These are phyloP conservation scores for Fusarium sp. DNA, from an alignment of 2,329 filamentous ascomycete species.

Conservation along the genomic window DNA sequence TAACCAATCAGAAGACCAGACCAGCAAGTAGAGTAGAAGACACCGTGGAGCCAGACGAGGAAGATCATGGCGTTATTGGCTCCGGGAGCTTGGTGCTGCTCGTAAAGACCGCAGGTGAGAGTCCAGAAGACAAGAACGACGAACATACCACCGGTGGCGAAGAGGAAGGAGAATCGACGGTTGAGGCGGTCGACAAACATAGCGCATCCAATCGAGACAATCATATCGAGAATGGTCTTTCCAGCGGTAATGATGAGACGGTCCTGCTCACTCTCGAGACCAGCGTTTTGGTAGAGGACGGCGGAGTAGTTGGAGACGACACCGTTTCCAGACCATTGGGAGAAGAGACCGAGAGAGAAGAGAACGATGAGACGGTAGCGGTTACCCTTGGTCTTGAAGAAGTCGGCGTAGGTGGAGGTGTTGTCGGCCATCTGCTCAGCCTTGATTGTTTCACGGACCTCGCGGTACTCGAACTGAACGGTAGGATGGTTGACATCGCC, in stretches of 20 bases:
- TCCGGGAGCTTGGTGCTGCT: slow-evolving; percentile 53
- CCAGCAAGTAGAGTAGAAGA: slow-evolving; percentile 70
- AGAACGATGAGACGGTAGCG: slow-evolving; percentile 71
- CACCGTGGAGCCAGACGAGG: slow-evolving; percentile 69
- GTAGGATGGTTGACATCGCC: slow-evolving; percentile 68
- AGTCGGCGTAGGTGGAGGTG: slow-evolving; percentile 68
- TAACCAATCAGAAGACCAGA: slow-evolving; percentile 69
- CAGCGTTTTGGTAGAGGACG: slow-evolving; percentile 69
- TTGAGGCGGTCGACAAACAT: slow-evolving; percentile 63
- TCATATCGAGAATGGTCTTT: slow-evolving; percentile 69
- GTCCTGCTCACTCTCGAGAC: slow-evolving; percentile 66
- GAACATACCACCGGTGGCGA: slow-evolving; percentile 62
- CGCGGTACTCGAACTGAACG: slow-evolving; percentile 73
- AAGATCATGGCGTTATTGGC: slow-evolving; percentile 67
- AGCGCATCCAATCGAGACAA: slow-evolving; percentile 66
- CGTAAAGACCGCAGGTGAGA: slow-evolving; percentile 64
- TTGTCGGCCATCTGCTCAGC: slow-evolving; percentile 64
- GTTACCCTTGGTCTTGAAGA: slow-evolving; percentile 72
- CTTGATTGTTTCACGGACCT: slow-evolving; percentile 73
- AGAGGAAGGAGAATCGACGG: slow-evolving; percentile 65
- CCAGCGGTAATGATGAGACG: slow-evolving; percentile 67
- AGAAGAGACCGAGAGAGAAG: slow-evolving; percentile 73
- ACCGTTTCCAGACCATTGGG: slow-evolving; percentile 75
- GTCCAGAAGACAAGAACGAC: slow-evolving; percentile 63
- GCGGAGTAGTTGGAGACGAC: slow-evolving; percentile 75